These are phyloP conservation scores for Aspergillus sergii DNA, from an alignment of 2,329 filamentous ascomycete species.

Conservation along the genomic window DNA sequence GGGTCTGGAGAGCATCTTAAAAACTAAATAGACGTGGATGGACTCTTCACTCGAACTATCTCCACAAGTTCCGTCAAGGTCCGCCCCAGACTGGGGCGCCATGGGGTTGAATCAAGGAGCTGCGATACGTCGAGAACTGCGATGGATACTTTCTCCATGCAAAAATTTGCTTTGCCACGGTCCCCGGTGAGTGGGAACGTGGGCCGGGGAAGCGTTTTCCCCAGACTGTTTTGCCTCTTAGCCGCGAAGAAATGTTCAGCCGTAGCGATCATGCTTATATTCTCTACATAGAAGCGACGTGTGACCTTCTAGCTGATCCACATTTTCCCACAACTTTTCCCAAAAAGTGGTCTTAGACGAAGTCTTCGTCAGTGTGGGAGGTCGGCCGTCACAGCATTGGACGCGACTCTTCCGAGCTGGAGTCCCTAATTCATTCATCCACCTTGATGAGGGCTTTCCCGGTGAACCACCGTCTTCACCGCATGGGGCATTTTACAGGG, in stretches of 20 bases:
- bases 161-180: conserved; percentile 10
- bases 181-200: conserved; percentile 18
- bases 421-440: background rate
- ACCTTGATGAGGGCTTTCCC: conserved; percentile 2
- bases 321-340: background rate
- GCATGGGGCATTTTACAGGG: background rate
- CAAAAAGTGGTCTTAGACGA: background rate
- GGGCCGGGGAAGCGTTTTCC: conserved; percentile 37
- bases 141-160: conserved; percentile 12
- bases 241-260: conserved; percentile 30
- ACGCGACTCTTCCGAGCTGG: background rate
- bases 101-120: conserved; percentile 27
- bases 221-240: conserved; percentile 19
- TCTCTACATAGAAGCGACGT: background rate
- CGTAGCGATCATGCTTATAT: conserved; percentile 17
- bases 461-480: background rate
- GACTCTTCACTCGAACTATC: conserved; percentile 26
- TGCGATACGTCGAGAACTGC: conserved; percentile 18
- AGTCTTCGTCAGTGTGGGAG: background rate
- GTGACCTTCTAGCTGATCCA: background rate
- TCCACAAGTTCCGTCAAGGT: conserved; percentile 30
- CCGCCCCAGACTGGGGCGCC: conserved; percentile 31
- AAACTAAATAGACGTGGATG: conserved; percentile 16
- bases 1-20: conserved; percentile 15
- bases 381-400: background rate